phyloP scores from a whole-genome alignment of 805 yeast genomes.

The Kuraishia cidri region DNA sequence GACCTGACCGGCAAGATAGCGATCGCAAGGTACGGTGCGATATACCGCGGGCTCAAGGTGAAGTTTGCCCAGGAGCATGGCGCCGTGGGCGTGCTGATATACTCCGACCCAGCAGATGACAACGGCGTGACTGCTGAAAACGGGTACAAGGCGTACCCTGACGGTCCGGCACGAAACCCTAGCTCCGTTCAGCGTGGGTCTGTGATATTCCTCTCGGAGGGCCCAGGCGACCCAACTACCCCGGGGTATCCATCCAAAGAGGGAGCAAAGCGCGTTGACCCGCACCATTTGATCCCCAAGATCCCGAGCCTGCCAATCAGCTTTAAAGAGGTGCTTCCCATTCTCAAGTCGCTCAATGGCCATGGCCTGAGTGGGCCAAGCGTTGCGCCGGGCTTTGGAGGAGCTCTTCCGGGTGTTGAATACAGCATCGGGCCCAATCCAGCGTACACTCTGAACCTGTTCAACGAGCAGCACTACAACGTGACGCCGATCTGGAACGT shows the following conservation, averaged over 20 bases:
- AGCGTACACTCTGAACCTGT: slow-evolving; percentile 37
- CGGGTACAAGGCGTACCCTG: slow-evolving; percentile 60
- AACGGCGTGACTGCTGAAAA: slow-evolving; percentile 38
- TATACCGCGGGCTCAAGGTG: slow-evolving; percentile 69
- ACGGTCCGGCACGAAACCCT: slow-evolving; percentile 74
- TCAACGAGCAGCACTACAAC: slow-evolving; percentile 52
- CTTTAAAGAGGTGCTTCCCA: slow-evolving; percentile 53
- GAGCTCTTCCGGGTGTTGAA: slow-evolving; percentile 25
- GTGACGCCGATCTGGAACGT: slow-evolving; percentile 57
- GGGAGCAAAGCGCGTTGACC: slow-evolving; percentile 38
- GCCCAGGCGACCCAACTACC: slow-evolving; percentile 76
- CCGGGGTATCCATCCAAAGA: slow-evolving; percentile 58
- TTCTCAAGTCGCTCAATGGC: slow-evolving; percentile 49
- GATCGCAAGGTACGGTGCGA: slow-evolving; percentile 55
- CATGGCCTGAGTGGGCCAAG: slow-evolving; percentile 29
- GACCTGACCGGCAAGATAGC: slow-evolving; percentile 51
- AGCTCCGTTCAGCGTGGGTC: slow-evolving; percentile 72
- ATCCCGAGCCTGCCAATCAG: slow-evolving; percentile 71
- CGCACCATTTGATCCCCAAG: slow-evolving; percentile 40
- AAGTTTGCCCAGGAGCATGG: slow-evolving; percentile 69
- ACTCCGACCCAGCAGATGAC: slow-evolving; percentile 66
- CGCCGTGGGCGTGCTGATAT: slow-evolving; percentile 57
- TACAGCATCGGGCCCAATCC: slow-evolving; percentile 27
- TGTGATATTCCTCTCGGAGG: slow-evolving; percentile 47
- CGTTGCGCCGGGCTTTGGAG: slow-evolving; percentile 18